Conservation (phyloP, 2,329 filamentous ascomycete genomes). For the Cladosporium cucumerinum region DNA sequence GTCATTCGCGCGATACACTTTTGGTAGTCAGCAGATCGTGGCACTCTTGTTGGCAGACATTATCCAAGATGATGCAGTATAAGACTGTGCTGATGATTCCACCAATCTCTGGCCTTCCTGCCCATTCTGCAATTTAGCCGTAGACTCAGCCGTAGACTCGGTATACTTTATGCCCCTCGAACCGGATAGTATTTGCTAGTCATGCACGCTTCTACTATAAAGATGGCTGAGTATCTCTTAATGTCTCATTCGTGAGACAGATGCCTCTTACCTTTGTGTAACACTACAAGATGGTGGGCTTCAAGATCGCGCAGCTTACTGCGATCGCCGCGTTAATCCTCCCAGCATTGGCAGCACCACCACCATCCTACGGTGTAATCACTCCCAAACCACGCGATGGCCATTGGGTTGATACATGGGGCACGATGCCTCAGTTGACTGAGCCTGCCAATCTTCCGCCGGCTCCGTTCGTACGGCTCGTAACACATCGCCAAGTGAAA, state of each 20-base stretch:
- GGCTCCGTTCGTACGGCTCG: conserved; percentile 52
- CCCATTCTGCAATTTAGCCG: conserved; percentile 14
- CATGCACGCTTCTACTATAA: neutral
- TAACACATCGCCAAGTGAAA: neutral
- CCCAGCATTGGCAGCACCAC: conserved; percentile 9
- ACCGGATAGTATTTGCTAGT: neutral
- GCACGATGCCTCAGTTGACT: conserved; percentile 63
- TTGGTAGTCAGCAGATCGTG: neutral
- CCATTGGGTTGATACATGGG: conserved; percentile 63
- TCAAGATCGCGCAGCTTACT: neutral
- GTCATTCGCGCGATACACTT: neutral
- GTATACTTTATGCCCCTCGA: conserved; percentile 14
- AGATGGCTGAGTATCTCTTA: neutral
- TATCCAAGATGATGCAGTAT: neutral
- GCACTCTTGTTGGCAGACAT: neutral
- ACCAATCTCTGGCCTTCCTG: neutral
- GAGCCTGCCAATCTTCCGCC: conserved; percentile 61
- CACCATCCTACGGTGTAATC: conserved; percentile 3
- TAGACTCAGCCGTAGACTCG: too few relatives aligned
- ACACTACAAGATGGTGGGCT: neutral
- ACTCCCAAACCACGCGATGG: conserved; percentile 25
- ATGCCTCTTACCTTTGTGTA: too few relatives aligned
- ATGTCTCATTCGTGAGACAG: neutral
- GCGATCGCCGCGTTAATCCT: conserved; percentile 1
- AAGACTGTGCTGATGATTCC: neutral